Evolutionary conservation across 2,329 filamentous ascomycete genomes (phyloP), one percentile per base, ranked within the genome.

Genomic region (Cercospora sp.): DNA sequence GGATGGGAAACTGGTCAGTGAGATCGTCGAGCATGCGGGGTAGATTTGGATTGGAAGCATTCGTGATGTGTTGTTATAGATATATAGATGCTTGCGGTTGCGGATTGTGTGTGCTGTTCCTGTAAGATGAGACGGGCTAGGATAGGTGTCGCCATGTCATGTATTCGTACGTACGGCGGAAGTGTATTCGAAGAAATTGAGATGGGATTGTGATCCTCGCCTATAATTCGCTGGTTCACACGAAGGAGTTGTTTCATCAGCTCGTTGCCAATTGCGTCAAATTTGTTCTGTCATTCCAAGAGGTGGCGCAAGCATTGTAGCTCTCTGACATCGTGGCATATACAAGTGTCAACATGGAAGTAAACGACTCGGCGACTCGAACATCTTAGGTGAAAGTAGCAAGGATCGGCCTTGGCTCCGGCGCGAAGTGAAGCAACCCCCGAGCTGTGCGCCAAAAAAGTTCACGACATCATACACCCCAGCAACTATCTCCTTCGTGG

Each of bases 1-100:
- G 80, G 83, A 93, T 80, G 91, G 92, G 24, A 88, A 91, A 72
- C 78, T 98, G 71, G 87, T 94, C 30, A 97, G 89, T 77, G 94
- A 98, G 85, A 98, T 99, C 79, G 95, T 99, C 18, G 93, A 95
- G 76, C 94, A 98, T 82, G 89, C 91, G 71, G 94, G 94, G 51
- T 64, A 64, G 21, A 51, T 51, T 24, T 51, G 26, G 26, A n/a
- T 16, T 34, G 21, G 53, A 24, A 58, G 16, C 53, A 9, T 58
- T 58, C 26, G 26, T 32, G 53, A 34, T 58, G 13, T 58, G 53
- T 58, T 58, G 53, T 58, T 24, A 51, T 51, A 24, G 18, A 51
- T 51, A 51, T 51, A 51, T 26, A 51, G 21, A 24, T 24, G 9
- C 45, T 24, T 51, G 45, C 12, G 45, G 21, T 13, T 26, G 45